A percentile compares a stretch with the other conserved stretches of the same genome.
Conservation (phyloP, 73 alveolate genomes). For the Effrenium voratum region DNA sequence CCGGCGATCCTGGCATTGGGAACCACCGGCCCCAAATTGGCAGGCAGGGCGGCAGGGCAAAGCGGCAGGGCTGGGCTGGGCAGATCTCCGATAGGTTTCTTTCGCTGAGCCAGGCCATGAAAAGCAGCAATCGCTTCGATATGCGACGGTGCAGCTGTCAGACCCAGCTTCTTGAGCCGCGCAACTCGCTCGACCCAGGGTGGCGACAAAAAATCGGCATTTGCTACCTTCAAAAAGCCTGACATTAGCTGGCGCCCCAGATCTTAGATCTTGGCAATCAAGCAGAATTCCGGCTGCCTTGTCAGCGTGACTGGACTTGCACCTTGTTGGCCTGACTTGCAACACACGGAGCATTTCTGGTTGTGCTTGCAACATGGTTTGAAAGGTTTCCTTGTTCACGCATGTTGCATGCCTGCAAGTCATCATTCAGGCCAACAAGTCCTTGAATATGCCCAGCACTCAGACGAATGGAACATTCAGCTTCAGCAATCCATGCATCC, state of each 20-base stretch:
- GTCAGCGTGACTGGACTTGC: no score
- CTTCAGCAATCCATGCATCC: no score
- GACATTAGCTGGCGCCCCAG: conserved; percentile 15
- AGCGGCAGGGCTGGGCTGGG: background rate
- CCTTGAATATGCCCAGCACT: conserved; percentile 13
- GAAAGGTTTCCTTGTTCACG: no score
- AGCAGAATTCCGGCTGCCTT: background rate
- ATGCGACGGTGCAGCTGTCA: background rate
- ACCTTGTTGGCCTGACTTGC: no score
- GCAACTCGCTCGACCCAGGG: background rate
- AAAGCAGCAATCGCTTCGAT: conserved; percentile 82
- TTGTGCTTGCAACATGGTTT: no score
- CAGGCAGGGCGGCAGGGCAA: background rate
- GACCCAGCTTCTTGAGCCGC: background rate
- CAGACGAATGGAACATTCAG: background rate
- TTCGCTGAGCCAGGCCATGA: conserved; percentile 51
- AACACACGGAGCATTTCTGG: no score
- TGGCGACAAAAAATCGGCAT: conserved; percentile 56
- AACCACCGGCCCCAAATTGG: conserved; percentile 73
- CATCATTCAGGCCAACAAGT: conserved; percentile 19
- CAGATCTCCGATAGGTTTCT: background rate
- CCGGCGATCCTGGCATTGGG: conserved; percentile 74
- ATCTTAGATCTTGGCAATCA: background rate
- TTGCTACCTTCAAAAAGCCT: conserved; percentile 61
- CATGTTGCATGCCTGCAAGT: no score